These are phyloP conservation scores for Tylopilus rubrobrunneus DNA, from an alignment of 768 basidiomycete species.

Conservation along the genomic window DNA sequence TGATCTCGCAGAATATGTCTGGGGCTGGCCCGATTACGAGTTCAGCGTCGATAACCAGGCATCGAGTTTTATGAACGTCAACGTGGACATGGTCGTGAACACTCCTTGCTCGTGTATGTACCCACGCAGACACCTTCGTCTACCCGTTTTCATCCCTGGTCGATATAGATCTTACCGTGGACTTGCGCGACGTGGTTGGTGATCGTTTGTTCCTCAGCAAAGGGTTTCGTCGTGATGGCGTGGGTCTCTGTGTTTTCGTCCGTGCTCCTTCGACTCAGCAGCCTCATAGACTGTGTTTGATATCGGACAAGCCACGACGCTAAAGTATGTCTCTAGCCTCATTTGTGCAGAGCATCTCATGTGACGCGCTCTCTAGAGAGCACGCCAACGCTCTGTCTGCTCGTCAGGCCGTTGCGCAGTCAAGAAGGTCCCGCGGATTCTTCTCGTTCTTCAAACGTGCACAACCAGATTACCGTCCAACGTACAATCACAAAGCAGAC, in stretches of 20 bases:
- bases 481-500: constrained; percentile 64
- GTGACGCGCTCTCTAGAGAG: constrained; percentile 36
- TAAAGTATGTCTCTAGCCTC: constrained; percentile 45
- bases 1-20: constrained; percentile 84
- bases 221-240: constrained; percentile 81
- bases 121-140: too few species aligned
- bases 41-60: constrained; percentile 78
- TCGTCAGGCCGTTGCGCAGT: constrained; percentile 65
- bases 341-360: not conserved
- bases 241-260: constrained; percentile 31
- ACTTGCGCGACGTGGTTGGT: constrained; percentile 90
- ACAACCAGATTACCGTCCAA: constrained; percentile 56
- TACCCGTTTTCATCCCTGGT: too few species aligned
- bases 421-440: constrained; percentile 69
- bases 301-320: constrained; percentile 69
- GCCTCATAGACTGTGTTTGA: constrained; percentile 66
- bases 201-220: constrained; percentile 83
- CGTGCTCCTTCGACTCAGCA: not conserved
- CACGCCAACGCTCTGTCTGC: constrained; percentile 67
- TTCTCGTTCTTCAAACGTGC: constrained; percentile 53
- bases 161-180: constrained; percentile 43
- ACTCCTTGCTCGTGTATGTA: constrained; percentile 90
- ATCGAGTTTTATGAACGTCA: constrained; percentile 52
- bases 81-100: constrained; percentile 89
- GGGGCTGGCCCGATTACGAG: constrained; percentile 90